A percentile compares a stretch with the other conserved stretches of the same genome.
Conservation (phyloP, 2,329 filamentous ascomycete species). For the Alternaria sp. region DNA sequence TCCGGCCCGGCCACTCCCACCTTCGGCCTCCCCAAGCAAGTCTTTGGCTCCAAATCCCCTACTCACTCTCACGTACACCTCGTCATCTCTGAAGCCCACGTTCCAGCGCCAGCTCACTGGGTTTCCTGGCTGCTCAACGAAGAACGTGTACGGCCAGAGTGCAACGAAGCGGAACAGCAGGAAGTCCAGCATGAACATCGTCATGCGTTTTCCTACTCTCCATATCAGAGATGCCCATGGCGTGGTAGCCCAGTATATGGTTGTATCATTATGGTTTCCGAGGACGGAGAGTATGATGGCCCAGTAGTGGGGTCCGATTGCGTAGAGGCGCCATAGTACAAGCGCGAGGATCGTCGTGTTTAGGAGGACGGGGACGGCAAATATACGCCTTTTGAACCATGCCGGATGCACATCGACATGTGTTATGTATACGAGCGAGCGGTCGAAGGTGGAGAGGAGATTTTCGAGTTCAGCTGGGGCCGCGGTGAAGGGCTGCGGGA, state of each 20-base stretch:
- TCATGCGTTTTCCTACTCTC: constrained; percentile 67
- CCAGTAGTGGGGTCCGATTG: constrained; percentile 77
- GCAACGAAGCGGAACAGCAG: constrained; percentile 55
- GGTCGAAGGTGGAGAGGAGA: constrained; percentile 72
- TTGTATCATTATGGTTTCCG: constrained; percentile 71
- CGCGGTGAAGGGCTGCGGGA: constrained; percentile 67
- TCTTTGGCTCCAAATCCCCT: constrained; percentile 73
- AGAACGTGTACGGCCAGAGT: constrained; percentile 60
- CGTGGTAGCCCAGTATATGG: constrained; percentile 64
- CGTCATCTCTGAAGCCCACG: constrained; percentile 78
- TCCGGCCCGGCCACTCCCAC: constrained; percentile 58
- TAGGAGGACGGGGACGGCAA: constrained; percentile 78
- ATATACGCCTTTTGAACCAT: constrained; percentile 82
- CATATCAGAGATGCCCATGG: constrained; percentile 65
- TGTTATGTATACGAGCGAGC: constrained; percentile 79
- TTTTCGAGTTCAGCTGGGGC: constrained; percentile 69
- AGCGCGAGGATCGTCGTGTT: constrained; percentile 73
- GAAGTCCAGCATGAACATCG: constrained; percentile 79
- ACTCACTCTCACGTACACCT: constrained; percentile 83
- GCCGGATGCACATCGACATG: constrained; percentile 78
- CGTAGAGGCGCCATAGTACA: constrained; percentile 73
- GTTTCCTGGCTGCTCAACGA: constrained; percentile 68
- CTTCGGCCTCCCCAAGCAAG: constrained; percentile 58
- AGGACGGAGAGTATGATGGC: constrained; percentile 69
- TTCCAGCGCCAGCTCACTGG: constrained; percentile 77